Conservation (phyloP, 2,329 filamentous ascomycete species). For the Aspergillus sp. region DNA sequence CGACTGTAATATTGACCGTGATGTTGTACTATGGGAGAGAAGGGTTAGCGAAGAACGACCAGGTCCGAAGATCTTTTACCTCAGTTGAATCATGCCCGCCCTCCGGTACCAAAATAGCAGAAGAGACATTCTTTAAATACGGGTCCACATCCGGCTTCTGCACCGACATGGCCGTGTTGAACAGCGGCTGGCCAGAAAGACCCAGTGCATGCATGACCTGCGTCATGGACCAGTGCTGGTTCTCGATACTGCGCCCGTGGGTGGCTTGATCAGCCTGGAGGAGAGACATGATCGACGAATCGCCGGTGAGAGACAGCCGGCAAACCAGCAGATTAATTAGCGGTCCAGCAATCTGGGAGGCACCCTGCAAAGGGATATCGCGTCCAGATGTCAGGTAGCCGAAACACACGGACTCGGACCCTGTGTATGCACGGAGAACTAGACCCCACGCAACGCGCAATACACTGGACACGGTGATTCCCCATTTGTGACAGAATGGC, state of each 20-base stretch:
- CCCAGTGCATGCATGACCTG: neutral
- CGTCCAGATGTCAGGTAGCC: neutral
- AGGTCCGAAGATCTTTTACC: neutral
- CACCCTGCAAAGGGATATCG: neutral
- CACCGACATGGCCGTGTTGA: slow-evolving; percentile 23
- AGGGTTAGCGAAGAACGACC: too few species aligned
- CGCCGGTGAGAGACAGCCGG: neutral
- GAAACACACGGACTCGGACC: neutral
- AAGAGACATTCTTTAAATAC: neutral
- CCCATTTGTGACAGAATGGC: neutral
- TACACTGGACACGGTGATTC: neutral
- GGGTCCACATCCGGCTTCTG: neutral
- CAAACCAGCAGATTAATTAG: neutral
- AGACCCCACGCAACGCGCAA: neutral
- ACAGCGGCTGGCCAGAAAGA: slow-evolving; percentile 15
- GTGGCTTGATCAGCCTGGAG: neutral
- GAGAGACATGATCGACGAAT: neutral
- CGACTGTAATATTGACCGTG: neutral
- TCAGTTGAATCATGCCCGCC: neutral
- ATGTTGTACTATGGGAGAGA: neutral
- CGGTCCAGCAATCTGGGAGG: neutral
- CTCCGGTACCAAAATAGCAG: neutral
- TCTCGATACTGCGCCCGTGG: neutral
- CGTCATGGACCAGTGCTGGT: neutral
- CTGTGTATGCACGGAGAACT: neutral